Conservation (phyloP, 805 yeast species). For the Sungouiozyma intestinalis region DNA sequence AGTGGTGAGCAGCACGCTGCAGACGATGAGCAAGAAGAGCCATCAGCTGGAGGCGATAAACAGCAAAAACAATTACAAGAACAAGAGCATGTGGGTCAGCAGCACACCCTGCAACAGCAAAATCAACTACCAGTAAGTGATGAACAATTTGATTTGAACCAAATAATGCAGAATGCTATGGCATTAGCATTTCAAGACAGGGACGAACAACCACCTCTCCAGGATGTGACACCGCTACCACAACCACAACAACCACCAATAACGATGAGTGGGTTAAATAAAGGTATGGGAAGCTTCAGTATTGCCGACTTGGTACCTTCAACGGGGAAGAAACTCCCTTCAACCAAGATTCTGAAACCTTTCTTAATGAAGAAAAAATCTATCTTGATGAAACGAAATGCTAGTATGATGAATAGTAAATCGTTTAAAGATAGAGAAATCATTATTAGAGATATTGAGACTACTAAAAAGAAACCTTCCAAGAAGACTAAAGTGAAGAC, state of each 20-base stretch:
- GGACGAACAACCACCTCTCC: not conserved
- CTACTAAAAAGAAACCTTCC: conserved; percentile 1
- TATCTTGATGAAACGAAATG: not conserved
- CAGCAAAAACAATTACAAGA: not conserved
- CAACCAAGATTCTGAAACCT: conserved; percentile 1
- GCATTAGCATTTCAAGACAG: conserved; percentile 55
- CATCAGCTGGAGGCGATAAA: conserved; percentile 2
- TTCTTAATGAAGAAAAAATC: not conserved
- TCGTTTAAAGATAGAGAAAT: conserved; percentile 8
- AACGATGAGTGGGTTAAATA: conserved; percentile 19
- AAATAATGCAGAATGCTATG: conserved; percentile 67
- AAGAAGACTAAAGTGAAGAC: conserved; percentile 4
- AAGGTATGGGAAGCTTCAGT: conserved; percentile 17
- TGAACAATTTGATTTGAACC: conserved; percentile 54
- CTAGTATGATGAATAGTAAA: conserved; percentile 2
- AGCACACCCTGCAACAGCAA: not conserved
- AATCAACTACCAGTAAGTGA: conserved; percentile 15
- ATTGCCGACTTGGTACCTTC: conserved; percentile 11
- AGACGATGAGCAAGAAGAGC: conserved; percentile 4
- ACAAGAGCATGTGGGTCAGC: too few species aligned
- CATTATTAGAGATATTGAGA: conserved; percentile 8
- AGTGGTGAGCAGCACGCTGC: not conserved
- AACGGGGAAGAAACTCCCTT: conserved; percentile 3
- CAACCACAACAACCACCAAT: conserved; percentile 16
- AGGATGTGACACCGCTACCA: not conserved